Base-by-base conservation (phyloP, 2,329 filamentous ascomycete genomes). In the Lasiodiplodia sp. region DNA sequence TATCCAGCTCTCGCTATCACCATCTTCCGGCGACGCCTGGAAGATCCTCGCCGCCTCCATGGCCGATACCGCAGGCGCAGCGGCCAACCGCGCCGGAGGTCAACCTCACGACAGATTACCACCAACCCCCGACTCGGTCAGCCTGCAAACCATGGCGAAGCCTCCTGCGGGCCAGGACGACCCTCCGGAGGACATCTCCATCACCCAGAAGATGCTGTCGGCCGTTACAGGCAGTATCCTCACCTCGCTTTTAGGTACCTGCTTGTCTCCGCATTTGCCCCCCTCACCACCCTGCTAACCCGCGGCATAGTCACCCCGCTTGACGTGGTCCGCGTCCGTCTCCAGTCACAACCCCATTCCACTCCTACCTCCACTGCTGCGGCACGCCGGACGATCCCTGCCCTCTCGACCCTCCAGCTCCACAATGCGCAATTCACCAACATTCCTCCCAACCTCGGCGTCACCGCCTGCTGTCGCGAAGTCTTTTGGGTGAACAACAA, bases 401-500 rank as follows among this genome's bases (percentile, higher is more conserved):
- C 73, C 82, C 86, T 72, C 66, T 18, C 77, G 72, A 52, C 68
- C 69, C 1, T 75, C 71, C 69, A 72, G 69, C 82, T 82, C 58
- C 44, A 72, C 73, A 37, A 62, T 31, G 31, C 77, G 10, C 77
- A 78, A 44, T 87, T 91, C 73, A 89, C 88, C 71, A 88, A 91
- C 71, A 87, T 96, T 60, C 93, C 93, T 67, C 89, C 92, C 37
- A 93, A 95, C 75, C 87, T 98, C 62, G 96, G 96, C 70, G 93
- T 98, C 67, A 97, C 94, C 18, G 90, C 94, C 49, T 99, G 96
- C 81, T 99, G 96, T 78, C 90, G 96, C 70, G 95, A 99, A 79
- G 95, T 99, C 44, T 99, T 98, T 80, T 99, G 97, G 86, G 89
- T 95, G 71, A 94, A 93, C 72, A 94, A 96, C 77, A 92, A 91